Evolutionary conservation across 176 grass and related monocot genomes (phyloP).

Genomic region (Thinopyrum elongatum): DNA sequence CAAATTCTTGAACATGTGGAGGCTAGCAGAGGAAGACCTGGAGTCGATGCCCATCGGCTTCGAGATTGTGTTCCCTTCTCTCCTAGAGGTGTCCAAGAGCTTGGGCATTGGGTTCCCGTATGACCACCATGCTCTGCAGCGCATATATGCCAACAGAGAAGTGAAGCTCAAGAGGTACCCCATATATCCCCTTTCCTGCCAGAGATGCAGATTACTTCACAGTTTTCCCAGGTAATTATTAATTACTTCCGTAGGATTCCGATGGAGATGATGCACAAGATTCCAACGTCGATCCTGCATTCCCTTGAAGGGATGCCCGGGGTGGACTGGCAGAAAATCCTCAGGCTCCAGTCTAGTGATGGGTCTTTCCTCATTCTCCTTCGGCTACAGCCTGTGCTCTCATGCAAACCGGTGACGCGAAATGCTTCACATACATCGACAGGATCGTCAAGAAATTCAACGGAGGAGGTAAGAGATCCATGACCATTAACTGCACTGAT

Average conservation of each 20-base stretch:
- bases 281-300: conserved; percentile 86
- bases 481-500: neutral
- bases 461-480: conserved; percentile 59
- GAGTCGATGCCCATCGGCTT: conserved; percentile 94
- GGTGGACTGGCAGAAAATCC: conserved; percentile 70
- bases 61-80: conserved; percentile 90
- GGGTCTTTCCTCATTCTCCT: conserved; percentile 79
- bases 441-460: conserved; percentile 50
- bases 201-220: neutral
- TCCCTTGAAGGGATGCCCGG: conserved; percentile 76
- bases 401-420: conserved; percentile 64
- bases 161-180: conserved; percentile 70
- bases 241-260: conserved; percentile 55
- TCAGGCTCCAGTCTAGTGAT: conserved; percentile 58
- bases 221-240: conserved; percentile 4
- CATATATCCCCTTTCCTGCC: neutral
- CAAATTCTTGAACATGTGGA: conserved; percentile 83
- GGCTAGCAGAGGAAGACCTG: conserved; percentile 56
- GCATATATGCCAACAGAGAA: conserved; percentile 57
- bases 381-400: conserved; percentile 76
- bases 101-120: conserved; percentile 61
- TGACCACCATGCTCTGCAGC: conserved; percentile 47
- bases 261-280: conserved; percentile 71
- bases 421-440: conserved; percentile 64
- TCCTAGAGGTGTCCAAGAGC: conserved; percentile 56